A percentile compares a stretch with the other conserved stretches of the same genome.
These are phyloP conservation scores for Sugiyamaella marilandica DNA, from an alignment of 805 yeast genomes.

Conservation along the genomic window DNA sequence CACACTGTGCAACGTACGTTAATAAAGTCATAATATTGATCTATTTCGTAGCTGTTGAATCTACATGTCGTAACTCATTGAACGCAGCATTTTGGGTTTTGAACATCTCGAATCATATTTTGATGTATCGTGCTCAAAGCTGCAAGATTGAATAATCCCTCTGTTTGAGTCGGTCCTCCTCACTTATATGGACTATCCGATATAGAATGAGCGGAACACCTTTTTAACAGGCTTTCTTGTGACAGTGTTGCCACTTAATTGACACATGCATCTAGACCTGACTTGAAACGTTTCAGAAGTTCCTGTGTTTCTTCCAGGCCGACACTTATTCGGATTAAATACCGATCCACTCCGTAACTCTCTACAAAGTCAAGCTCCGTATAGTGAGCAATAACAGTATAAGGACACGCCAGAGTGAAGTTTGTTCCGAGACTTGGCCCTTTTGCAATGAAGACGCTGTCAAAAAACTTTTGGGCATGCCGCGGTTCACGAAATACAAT, in stretches of 20 bases:
- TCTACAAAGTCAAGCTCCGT: constrained; percentile 74
- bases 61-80: not conserved
- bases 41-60: constrained; percentile 6
- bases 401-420: constrained; percentile 85
- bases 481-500: constrained; percentile 59
- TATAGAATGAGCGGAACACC: constrained; percentile 22
- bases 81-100: constrained; percentile 1
- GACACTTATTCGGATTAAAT: constrained; percentile 73
- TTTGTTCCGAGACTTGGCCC: constrained; percentile 92
- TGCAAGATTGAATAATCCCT: constrained; percentile 14
- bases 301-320: constrained; percentile 74
- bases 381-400: constrained; percentile 81
- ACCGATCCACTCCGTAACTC: constrained; percentile 75
- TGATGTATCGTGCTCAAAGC: not conserved
- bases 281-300: constrained; percentile 30
- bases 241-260: not conserved
- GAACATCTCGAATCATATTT: not conserved
- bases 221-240: not conserved
- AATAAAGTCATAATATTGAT: not conserved
- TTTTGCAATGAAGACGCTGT: constrained; percentile 63
- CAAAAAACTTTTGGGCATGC: constrained; percentile 70
- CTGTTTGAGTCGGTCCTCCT: constrained; percentile 24
- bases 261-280: constrained; percentile 2
- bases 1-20: not conserved
- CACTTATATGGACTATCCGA: constrained; percentile 12